phyloP scores from a whole-genome alignment of 1,139 yeast genomes.

The Protomyces arabidopsidicola region DNA sequence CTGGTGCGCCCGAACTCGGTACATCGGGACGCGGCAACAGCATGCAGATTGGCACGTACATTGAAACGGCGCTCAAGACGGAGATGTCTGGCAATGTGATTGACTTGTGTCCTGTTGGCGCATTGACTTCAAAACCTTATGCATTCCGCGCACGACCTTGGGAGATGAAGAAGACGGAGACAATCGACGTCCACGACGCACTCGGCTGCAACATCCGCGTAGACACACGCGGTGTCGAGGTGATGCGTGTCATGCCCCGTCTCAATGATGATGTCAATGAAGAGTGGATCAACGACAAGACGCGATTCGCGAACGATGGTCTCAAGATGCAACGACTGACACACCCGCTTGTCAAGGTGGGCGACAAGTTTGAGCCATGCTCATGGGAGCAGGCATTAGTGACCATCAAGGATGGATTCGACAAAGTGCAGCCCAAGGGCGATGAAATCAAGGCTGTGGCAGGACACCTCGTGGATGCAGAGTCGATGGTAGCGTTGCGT shows the following conservation, averaged over 20 bases:
- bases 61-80: conserved; percentile 76
- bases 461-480: conserved; percentile 80
- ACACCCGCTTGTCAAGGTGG: conserved; percentile 69
- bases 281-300: conserved; percentile 88
- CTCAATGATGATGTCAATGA: conserved; percentile 82
- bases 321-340: conserved; percentile 82
- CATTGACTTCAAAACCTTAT: conserved; percentile 82
- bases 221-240: conserved; percentile 83
- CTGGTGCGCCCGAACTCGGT: conserved; percentile 90
- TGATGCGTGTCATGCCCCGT: conserved; percentile 82
- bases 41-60: conserved; percentile 86
- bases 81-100: conserved; percentile 85
- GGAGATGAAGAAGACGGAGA: conserved; percentile 87
- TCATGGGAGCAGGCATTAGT: conserved; percentile 87
- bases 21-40: conserved; percentile 88
- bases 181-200: conserved; percentile 81
- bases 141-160: conserved; percentile 91
- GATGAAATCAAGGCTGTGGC: conserved; percentile 76
- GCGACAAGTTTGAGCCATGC: conserved; percentile 65
- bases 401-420: conserved; percentile 61
- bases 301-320: conserved; percentile 83
- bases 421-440: conserved; percentile 56
- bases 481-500: conserved; percentile 73
- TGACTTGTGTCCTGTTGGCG: conserved; percentile 90
- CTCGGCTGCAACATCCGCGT: conserved; percentile 78